Evolutionary conservation across 2,329 filamentous ascomycete species (phyloP).

Genomic region (Chrysoporthe puriensis): DNA sequence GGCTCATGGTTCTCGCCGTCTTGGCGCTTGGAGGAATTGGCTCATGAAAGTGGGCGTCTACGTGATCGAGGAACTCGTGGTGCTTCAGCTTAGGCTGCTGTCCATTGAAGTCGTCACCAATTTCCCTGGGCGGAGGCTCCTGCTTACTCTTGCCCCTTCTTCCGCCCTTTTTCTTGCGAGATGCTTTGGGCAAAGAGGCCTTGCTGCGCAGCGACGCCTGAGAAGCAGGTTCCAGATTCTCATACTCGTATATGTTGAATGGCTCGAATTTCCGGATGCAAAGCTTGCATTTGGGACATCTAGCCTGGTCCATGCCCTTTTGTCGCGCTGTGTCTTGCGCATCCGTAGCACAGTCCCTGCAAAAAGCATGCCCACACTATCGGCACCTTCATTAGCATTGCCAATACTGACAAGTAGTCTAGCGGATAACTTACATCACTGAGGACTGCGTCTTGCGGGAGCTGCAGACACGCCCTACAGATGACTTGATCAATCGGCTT

Average conservation of each 20-base stretch:
- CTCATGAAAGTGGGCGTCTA: background rate
- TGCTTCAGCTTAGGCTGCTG: background rate
- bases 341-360: background rate
- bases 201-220: background rate
- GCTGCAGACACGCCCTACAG: background rate
- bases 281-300: background rate
- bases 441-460: background rate
- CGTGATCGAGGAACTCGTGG: background rate
- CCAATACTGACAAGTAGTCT: background rate
- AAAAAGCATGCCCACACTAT: background rate
- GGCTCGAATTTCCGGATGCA: background rate
- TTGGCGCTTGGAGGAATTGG: slow-evolving; percentile 6
- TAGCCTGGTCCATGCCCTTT: background rate
- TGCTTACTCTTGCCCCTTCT: background rate
- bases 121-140: background rate
- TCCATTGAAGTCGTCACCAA: background rate
- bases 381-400: background rate
- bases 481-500: background rate
- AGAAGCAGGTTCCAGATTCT: background rate
- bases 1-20: background rate
- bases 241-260: background rate
- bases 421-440: background rate
- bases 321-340: background rate
- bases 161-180: background rate
- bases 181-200: too few species aligned